phyloP scores from a whole-genome alignment of 805 yeast species.

The Ogataea glucozyma region DNA sequence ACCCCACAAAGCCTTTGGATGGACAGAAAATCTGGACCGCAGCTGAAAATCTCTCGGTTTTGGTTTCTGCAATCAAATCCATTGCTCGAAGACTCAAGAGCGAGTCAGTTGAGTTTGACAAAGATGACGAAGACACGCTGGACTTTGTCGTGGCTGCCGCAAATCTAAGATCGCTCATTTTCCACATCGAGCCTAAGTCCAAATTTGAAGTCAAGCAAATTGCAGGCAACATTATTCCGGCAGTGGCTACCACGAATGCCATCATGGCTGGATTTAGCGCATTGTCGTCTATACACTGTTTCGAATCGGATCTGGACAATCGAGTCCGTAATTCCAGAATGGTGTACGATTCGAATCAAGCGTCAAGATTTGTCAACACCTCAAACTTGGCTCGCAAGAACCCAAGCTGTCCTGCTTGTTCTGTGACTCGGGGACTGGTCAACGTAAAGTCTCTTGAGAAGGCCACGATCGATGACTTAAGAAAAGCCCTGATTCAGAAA shows the following conservation, averaged over 20 bases:
- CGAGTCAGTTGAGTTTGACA: conserved; percentile 70
- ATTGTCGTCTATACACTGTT: conserved; percentile 63
- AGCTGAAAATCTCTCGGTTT: conserved; percentile 61
- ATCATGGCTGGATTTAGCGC: conserved; percentile 89
- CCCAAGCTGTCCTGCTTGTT: conserved; percentile 68
- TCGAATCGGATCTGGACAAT: conserved; percentile 28
- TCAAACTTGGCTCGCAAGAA: conserved; percentile 65
- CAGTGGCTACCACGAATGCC: conserved; percentile 97
- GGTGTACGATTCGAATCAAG: conserved; percentile 53
- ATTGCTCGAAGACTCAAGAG: conserved; percentile 50
- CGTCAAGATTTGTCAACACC: conserved; percentile 64
- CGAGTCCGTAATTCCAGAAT: conserved; percentile 41
- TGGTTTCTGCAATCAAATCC: conserved; percentile 47
- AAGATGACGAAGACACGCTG: conserved; percentile 91
- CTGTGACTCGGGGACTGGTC: conserved; percentile 54
- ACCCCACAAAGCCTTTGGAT: conserved; percentile 19
- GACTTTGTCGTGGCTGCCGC: conserved; percentile 86
- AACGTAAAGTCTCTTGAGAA: conserved; percentile 31
- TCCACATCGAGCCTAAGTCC: conserved; percentile 67
- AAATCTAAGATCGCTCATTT: conserved; percentile 70
- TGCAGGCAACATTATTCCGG: conserved; percentile 98
- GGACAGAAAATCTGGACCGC: conserved; percentile 58
- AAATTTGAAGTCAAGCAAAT: conserved; percentile 89
- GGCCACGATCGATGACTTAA: conserved; percentile 49
- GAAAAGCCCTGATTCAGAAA: conserved; percentile 47